Evolutionary conservation across 2,329 filamentous ascomycete genomes (phyloP).

Genomic region (Ophiocordyceps camponoti-rufipedis): DNA sequence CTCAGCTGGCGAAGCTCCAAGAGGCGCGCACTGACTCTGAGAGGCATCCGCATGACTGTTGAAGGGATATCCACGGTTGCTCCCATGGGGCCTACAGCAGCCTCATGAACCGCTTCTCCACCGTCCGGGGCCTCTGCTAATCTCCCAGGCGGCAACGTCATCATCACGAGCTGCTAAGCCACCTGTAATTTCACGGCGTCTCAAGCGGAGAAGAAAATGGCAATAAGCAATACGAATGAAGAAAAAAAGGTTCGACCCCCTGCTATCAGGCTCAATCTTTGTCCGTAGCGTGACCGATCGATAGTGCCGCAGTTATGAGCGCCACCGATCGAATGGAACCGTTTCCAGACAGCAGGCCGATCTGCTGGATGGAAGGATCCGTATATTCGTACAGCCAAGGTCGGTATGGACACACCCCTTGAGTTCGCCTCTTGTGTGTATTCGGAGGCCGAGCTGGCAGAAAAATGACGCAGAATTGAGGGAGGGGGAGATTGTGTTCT

Average conservation of each 20-base stretch:
- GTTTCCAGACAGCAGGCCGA: not conserved
- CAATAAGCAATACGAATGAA: not conserved
- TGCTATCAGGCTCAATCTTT: no score
- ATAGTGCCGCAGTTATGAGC: no score
- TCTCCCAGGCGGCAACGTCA: constrained; percentile 2
- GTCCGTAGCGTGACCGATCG: not conserved
- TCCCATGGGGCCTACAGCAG: not conserved
- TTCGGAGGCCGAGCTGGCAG: no score
- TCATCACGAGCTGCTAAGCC: constrained; percentile 2
- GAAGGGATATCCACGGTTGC: not conserved
- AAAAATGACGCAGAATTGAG: no score
- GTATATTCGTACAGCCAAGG: no score
- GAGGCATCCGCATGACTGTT: not conserved
- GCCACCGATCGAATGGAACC: no score
- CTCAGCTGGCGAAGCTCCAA: not conserved
- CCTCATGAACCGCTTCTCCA: not conserved
- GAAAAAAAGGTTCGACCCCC: no score
- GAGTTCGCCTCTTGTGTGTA: no score
- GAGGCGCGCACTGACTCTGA: not conserved
- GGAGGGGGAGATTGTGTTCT: no score
- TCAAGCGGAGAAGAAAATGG: not conserved
- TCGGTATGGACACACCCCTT: not conserved
- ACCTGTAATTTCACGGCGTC: constrained; percentile 1
- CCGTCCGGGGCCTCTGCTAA: not conserved
- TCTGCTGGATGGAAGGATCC: not conserved